Base-by-base conservation (phyloP, 805 yeast species). In the Saturnispora serradocipensis region DNA sequence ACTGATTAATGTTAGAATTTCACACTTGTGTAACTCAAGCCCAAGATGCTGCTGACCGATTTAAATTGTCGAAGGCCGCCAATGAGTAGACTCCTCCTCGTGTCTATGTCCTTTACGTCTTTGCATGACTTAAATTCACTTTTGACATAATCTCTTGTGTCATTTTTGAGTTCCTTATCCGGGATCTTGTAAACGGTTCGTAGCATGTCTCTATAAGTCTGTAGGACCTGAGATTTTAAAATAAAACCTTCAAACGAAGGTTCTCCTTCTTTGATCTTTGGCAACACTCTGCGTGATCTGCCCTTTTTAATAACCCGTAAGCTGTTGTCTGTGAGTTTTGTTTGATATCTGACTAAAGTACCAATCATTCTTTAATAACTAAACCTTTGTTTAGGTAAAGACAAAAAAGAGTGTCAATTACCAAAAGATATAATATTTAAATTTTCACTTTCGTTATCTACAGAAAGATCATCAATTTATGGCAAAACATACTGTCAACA, bases 31-130 rank as follows among this genome's bases (percentile, higher is more conserved):
- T 59, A 56, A 4, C 67, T 59, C 18, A 68, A 56, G 2, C 70
- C 68, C 51, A 68, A 46, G 24, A 55, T 56, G 28, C 54, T 59
- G 15, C 63, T 53, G 5, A 64, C 60, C 30, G 62, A 61, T 34
- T 67, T 64, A 58, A 65, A 69, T 48, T 68, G 67, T 43, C 65
- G 55, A 18, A 61, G 57, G 2, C 71, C 74, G 38, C 63, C 67
- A 4, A 66, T 59, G 4, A 69, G 51, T 24, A 68, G 55, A 4
- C 68, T 65, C 36, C 61, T 53, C 49, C 61, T 58, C 18, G 59
- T 53, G 24, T 62, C 63, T 7, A 54, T 44, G 46, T 68, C 71
- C 5, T 48, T 51, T 10, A 65, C 66, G 24, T 54, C 24, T 9
- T 50, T 49, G 16, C 60, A 46, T 2, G 67, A 50, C 18, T 35